Conservation (phyloP, 78 protist genomes). For the Neovahlkampfia damariscottae region DNA sequence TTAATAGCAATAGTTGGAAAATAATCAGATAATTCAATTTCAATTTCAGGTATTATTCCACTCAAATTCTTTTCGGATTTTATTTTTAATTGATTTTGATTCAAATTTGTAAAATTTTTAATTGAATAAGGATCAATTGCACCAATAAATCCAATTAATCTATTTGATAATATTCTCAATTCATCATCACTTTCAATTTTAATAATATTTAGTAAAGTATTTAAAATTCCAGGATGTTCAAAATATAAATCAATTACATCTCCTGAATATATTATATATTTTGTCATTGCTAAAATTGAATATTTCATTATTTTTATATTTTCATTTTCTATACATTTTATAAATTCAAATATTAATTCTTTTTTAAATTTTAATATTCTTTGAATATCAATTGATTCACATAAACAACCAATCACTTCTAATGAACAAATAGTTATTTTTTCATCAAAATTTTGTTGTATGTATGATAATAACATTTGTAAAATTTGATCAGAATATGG, state of each 20-base stretch:
- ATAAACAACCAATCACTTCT: constrained; percentile 62
- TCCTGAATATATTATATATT: constrained; percentile 69
- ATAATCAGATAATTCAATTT: constrained; percentile 69
- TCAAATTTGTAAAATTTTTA: too few relatives aligned
- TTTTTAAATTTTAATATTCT: constrained; percentile 37
- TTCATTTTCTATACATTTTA: constrained; percentile 74
- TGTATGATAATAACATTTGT: constrained; percentile 50
- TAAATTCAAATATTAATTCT: constrained; percentile 62
- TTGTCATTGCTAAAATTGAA: constrained; percentile 71
- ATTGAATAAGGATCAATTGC: constrained; percentile 82
- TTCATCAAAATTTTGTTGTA: constrained; percentile 35
- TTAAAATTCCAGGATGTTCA: constrained; percentile 62
- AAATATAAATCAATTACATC: constrained; percentile 63
- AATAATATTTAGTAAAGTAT: constrained; percentile 27
- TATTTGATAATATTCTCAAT: constrained; percentile 51
- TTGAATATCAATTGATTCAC: constrained; percentile 62
- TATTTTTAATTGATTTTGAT: neutral
- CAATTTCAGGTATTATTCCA: constrained; percentile 20
- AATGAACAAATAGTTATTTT: neutral
- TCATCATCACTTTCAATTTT: neutral
- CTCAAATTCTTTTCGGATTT: neutral
- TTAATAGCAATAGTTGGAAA: constrained; percentile 68
- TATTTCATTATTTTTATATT: constrained; percentile 14
- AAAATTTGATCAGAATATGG: constrained; percentile 74
- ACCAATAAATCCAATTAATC: constrained; percentile 88